Base-by-base conservation (phyloP, 345 rosid species). In the Sapria himalayana region DNA sequence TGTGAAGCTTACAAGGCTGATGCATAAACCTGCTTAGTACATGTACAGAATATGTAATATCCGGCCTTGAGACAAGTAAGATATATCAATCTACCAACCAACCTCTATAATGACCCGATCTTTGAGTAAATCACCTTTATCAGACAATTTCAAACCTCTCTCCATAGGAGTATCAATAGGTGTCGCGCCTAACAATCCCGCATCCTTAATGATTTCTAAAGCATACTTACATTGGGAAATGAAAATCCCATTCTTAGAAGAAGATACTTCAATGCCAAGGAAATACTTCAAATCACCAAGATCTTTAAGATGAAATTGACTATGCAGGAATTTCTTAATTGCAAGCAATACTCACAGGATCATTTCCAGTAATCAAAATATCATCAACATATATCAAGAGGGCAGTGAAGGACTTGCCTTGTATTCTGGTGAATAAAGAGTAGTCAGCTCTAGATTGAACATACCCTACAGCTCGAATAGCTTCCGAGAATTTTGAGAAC, bases 21-120 rank as follows among this genome's bases (percentile, higher is more conserved):
- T 40, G 44, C 31, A 22, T 40, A 19, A 40, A 40, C 22, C 44
- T 40, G 16, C 27, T 40, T 5, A 40, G 24, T 12, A 40, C 7
- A 40, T 40, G 25, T 4, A 40, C n/a, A n/a, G n/a, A n/a, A n/a
- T n/a, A n/a, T n/a, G n/a, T n/a, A n/a, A n/a, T n/a, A n/a, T n/a
- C n/a, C n/a, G n/a, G n/a, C n/a, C n/a, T n/a, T n/a, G n/a, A n/a
- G n/a, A n/a, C n/a, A n/a, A n/a, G n/a, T n/a, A n/a, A n/a, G n/a
- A n/a, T n/a, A n/a, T n/a, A n/a, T n/a, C n/a, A n/a, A n/a, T n/a
- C n/a, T n/a, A n/a, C n/a, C n/a, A n/a, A n/a, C n/a, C n/a, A n/a
- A n/a, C n/a, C n/a, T n/a, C n/a, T n/a, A n/a, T n/a, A n/a, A n/a
- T n/a, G n/a, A n/a, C n/a, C n/a, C n/a, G n/a, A n/a, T n/a, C n/a